Evolutionary conservation across 768 basidiomycete species (phyloP).

Genomic region (Terana coerulea): DNA sequence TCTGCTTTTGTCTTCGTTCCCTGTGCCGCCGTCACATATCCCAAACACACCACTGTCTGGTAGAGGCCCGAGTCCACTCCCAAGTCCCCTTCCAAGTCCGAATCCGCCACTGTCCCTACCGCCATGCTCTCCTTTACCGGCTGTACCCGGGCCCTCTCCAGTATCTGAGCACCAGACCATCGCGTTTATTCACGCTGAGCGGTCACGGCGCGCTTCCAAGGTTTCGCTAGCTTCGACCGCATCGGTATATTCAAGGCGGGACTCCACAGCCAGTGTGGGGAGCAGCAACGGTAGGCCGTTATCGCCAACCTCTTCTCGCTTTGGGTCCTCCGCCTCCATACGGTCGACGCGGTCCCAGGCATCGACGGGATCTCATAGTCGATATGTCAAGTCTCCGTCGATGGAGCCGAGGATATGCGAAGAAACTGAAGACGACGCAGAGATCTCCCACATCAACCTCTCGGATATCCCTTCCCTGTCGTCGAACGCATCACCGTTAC

Average conservation of each 20-base stretch:
- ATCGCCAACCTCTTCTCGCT: conserved; percentile 22
- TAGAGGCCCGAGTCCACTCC: conserved; percentile 6
- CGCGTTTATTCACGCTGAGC: conserved; percentile 33
- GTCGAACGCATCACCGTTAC: conserved; percentile 8
- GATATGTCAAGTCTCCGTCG: conserved; percentile 16
- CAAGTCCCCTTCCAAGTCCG: conserved; percentile 12
- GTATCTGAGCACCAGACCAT: conserved; percentile 47
- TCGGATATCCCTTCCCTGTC: conserved; percentile 4
- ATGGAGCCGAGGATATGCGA: conserved; percentile 27
- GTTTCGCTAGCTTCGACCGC: conserved; percentile 26
- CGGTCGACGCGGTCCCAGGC: conserved; percentile 25
- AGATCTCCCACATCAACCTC: conserved; percentile 19
- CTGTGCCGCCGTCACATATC: conserved; percentile 30
- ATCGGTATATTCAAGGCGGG: conserved; percentile 24
- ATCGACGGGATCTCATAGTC: conserved; percentile 23
- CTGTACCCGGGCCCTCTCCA: conserved; percentile 60
- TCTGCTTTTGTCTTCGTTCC: conserved; percentile 29
- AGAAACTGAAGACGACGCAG: conserved; percentile 26
- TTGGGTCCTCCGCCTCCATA: conserved; percentile 18
- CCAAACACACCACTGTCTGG: conserved; percentile 20
- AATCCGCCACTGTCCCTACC: conserved; percentile 61
- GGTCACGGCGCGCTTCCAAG: conserved; percentile 33
- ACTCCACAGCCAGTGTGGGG: conserved; percentile 23
- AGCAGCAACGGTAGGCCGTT: conserved; percentile 17
- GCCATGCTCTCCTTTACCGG: conserved; percentile 57